Percentiles rank a stretch among this genome's conserved stretches.
phyloP scores from a whole-genome alignment of 768 basidiomycete species.

The Tricholoma furcatifolium region DNA sequence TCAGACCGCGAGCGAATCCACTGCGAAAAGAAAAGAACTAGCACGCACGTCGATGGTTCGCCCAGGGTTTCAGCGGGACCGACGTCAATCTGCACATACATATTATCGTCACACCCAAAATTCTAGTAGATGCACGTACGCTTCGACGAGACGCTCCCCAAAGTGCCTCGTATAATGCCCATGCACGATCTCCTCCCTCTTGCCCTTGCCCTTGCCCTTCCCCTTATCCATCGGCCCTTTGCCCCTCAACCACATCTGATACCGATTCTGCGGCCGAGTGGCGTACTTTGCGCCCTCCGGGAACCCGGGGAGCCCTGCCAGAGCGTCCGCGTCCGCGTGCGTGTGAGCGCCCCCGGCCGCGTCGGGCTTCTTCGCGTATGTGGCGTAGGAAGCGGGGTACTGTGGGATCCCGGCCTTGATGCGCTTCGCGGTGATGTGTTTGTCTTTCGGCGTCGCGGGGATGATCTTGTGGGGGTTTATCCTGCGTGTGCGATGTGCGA shows the following conservation, averaged over 20 bases:
- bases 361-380: constrained; percentile 3
- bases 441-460: constrained; percentile 31
- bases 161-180: constrained; percentile 59
- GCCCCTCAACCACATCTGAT: constrained; percentile 35
- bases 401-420: constrained; percentile 39
- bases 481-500: constrained; percentile 46
- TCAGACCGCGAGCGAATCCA: neutral
- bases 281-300: constrained; percentile 40
- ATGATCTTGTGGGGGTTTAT: constrained; percentile 51
- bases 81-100: constrained; percentile 51
- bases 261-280: constrained; percentile 43
- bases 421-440: constrained; percentile 32
- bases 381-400: constrained; percentile 36
- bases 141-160: constrained; percentile 43
- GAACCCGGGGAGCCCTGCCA: constrained; percentile 53
- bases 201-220: no score
- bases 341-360: no score
- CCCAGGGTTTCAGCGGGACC: constrained; percentile 50
- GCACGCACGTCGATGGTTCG: constrained; percentile 48
- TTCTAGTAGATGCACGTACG: constrained; percentile 43
- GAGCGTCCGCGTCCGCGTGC: no score
- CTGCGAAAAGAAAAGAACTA: neutral
- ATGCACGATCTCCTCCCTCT: constrained; percentile 32
- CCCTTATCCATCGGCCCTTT: no score
- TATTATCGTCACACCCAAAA: neutral